Evolutionary conservation across 2,329 filamentous ascomycete genomes (phyloP).

Genomic region (Neonectria ditissima): DNA sequence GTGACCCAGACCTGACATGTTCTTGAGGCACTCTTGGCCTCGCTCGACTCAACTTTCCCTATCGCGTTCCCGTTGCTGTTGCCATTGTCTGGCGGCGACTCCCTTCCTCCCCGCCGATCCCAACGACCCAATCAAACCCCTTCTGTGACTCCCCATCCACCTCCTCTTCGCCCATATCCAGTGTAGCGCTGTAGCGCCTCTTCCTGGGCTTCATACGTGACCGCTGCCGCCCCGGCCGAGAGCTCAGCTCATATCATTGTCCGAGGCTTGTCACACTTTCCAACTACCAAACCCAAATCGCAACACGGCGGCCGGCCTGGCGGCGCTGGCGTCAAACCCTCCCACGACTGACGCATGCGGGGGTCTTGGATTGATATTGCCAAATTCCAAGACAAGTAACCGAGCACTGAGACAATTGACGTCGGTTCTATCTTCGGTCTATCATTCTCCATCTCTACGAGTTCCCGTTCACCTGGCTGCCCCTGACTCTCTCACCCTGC

Average conservation of each 20-base stretch:
- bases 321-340: constrained; percentile 18
- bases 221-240: constrained; percentile 5
- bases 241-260: constrained; percentile 18
- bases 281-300: constrained; percentile 31
- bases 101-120: constrained; percentile 1
- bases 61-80: neutral
- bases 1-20: constrained; percentile 41
- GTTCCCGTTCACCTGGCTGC: constrained; percentile 26
- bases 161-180: constrained; percentile 2
- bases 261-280: constrained; percentile 19
- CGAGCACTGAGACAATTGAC: constrained; percentile 42
- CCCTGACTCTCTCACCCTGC: constrained; percentile 16
- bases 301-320: constrained; percentile 10
- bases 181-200: constrained; percentile 24
- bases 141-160: constrained; percentile 13
- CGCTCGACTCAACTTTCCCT: constrained; percentile 29
- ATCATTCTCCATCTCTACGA: constrained; percentile 19
- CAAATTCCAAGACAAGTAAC: constrained; percentile 39
- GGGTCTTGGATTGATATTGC: constrained; percentile 31
- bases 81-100: constrained; percentile 3
- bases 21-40: constrained; percentile 32
- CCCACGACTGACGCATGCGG: constrained; percentile 38
- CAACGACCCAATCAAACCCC: constrained; percentile 1
- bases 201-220: constrained; percentile 15
- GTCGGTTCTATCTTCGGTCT: constrained; percentile 32